Percentiles rank a stretch among this genome's conserved stretches.
phyloP scores from a whole-genome alignment of 495 filamentous ascomycete species.

The Trichoderma virens region DNA sequence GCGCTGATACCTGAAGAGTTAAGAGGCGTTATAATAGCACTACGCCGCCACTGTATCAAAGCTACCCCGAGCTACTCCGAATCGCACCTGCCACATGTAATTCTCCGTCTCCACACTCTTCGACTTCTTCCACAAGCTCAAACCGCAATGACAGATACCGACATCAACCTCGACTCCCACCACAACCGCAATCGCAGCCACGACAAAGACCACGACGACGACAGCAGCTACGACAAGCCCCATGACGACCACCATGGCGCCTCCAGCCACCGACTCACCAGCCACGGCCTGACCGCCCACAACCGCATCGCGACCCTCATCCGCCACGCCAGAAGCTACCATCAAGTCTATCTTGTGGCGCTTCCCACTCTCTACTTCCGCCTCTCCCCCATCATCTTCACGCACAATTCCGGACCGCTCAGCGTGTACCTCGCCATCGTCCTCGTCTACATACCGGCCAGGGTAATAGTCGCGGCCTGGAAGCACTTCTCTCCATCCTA shows the following conservation, averaged over 20 bases:
- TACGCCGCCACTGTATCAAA: too few species aligned
- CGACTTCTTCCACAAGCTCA: too few species aligned
- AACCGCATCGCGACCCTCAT: not conserved
- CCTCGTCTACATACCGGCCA: not conserved
- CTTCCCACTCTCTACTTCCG: not conserved
- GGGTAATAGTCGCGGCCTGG: not conserved
- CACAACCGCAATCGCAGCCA: constrained; percentile 1
- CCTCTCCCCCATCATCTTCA: not conserved
- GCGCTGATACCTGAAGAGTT: too few species aligned
- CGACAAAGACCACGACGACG: not conserved
- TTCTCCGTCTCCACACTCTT: not conserved
- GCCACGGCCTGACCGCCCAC: not conserved
- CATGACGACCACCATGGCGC: not conserved
- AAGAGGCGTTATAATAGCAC: too few species aligned
- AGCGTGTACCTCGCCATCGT: constrained; percentile 4
- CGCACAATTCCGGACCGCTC: not conserved
- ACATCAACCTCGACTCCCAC: not conserved
- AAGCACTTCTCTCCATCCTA: not conserved
- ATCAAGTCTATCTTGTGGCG: not conserved
- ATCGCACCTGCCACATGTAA: too few species aligned
- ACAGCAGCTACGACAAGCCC: not conserved
- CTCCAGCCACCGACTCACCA: not conserved
- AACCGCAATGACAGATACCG: not conserved
- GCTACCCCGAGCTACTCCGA: too few species aligned
- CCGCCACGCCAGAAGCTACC: not conserved